A percentile compares a stretch with the other conserved stretches of the same genome.
phyloP scores from a whole-genome alignment of 106 monocot species.

The Triglochin maritima region DNA sequence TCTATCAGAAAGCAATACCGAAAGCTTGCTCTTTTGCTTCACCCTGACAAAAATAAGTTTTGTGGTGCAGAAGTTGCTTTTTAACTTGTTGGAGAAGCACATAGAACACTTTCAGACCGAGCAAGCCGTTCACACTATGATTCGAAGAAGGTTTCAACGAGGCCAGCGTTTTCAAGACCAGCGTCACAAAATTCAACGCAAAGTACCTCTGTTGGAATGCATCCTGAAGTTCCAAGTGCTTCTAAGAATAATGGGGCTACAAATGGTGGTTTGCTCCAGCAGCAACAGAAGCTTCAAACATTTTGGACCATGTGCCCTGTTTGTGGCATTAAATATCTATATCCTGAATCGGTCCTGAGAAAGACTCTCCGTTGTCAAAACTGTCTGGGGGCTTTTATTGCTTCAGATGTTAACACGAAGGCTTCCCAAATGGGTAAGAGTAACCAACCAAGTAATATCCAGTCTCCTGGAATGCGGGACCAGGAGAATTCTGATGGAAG shows the following conservation, averaged over 20 bases:
- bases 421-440: background rate
- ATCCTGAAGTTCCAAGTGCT: background rate
- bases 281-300: constrained; percentile 7
- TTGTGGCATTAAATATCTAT: constrained; percentile 39
- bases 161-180: background rate
- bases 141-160: constrained; percentile 17
- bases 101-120: constrained; percentile 34
- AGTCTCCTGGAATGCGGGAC: background rate
- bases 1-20: constrained; percentile 53
- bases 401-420: constrained; percentile 33
- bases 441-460: too few relatives aligned
- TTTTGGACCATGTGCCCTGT: constrained; percentile 47
- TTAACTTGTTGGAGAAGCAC: constrained; percentile 60
- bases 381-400: constrained; percentile 41
- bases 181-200: too few relatives aligned
- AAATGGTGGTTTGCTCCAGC: background rate
- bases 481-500: constrained; percentile 9
- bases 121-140: constrained; percentile 38
- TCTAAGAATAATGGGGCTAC: background rate
- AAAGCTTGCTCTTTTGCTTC: constrained; percentile 56
- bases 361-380: constrained; percentile 37
- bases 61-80: constrained; percentile 70
- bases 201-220: too few relatives aligned
- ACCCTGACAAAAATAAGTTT: constrained; percentile 5
- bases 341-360: constrained; percentile 18